Evolutionary conservation across 495 filamentous ascomycete species (phyloP), one percentile per base, ranked within the genome.

Genomic region (Barbatosphaeria neglecta): DNA sequence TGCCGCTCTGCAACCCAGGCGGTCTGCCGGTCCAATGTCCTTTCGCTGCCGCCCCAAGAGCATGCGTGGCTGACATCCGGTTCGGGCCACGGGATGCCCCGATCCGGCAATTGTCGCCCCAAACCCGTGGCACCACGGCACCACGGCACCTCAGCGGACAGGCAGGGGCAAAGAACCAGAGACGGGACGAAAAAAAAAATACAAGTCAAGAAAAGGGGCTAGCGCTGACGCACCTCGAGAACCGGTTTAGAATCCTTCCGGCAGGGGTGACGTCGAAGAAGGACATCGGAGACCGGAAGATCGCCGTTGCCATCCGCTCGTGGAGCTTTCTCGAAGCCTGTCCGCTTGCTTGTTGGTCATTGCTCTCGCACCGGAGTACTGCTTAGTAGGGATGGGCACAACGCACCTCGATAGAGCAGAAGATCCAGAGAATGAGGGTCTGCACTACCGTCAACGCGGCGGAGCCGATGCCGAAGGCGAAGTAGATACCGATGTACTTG

Each of bases 191-290:
- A 42, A 37, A 31, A n/a, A n/a, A n/a, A n/a, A n/a, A n/a, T 37
- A 27, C 37, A 38, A 38, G 47, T 8, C 37, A 37, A 43, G 22
- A 25, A 7, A 45, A 31, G 16, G 31, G 49, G n/a, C n/a, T n/a
- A 24, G 33, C 43, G 9, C 6, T 22, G 24, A 67, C 76, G 51
- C 61, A 84, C 81, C 84, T 94, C 4, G 90, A 97, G 61, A 99
- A 99, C 41, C 93, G 76, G 59, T 99, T 99, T 35, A 99, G 72
- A 54, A 99, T 96, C 17, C 93, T 81, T 16, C 93, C 93, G 46
- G 90, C 87, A n/a, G 92, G 92, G 2, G 92, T 99, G 10, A 90
- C 95, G 63, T 99, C 93, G 54, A 99, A 99, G 66, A 99, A 99
- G 54, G 78, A 88, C 93, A 99, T 99, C 20, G 93, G 93, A 15